These are phyloP conservation scores for Pestalotiopsis sp. DNA, from an alignment of 2,329 filamentous ascomycete species.

Conservation along the genomic window DNA sequence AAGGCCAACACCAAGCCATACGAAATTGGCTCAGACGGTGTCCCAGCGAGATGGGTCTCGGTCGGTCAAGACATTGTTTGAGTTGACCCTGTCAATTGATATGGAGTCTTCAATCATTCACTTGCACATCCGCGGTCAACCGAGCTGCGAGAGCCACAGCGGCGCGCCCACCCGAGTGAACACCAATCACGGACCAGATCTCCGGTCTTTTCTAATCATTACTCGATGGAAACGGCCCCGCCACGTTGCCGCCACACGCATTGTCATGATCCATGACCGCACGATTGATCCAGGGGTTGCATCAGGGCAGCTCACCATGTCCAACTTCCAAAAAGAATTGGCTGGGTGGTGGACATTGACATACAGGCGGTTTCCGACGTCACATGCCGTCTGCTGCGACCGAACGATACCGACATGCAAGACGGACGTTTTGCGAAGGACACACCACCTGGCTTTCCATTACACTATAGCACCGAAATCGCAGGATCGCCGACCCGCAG, in stretches of 20 bases:
- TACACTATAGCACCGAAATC: slow-evolving; percentile 4
- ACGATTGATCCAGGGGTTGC: background rate
- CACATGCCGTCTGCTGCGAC: background rate
- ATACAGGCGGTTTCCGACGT: slow-evolving; percentile 1
- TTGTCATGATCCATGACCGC: background rate
- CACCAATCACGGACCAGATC: slow-evolving; percentile 1
- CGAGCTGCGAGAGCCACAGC: background rate
- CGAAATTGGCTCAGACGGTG: slow-evolving; percentile 58
- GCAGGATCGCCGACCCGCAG: slow-evolving; percentile 6
- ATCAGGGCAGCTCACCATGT: background rate
- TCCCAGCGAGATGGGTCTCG: slow-evolving; percentile 62
- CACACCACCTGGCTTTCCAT: background rate
- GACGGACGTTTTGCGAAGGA: background rate
- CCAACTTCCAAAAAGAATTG: background rate
- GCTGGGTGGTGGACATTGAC: background rate
- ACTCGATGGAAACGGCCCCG: slow-evolving; percentile 9
- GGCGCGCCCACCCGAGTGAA: background rate
- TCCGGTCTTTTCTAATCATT: background rate
- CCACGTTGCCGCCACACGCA: background rate
- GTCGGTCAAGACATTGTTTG: slow-evolving; percentile 24
- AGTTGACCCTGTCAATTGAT: background rate
- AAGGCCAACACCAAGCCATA: slow-evolving; percentile 57
- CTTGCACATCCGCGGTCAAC: slow-evolving; percentile 4
- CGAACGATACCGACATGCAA: background rate
- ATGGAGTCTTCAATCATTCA: background rate